Percentiles rank a stretch among this genome's conserved stretches.
Conservation (phyloP, 208 protist species). For the Leishmania arabica region DNA sequence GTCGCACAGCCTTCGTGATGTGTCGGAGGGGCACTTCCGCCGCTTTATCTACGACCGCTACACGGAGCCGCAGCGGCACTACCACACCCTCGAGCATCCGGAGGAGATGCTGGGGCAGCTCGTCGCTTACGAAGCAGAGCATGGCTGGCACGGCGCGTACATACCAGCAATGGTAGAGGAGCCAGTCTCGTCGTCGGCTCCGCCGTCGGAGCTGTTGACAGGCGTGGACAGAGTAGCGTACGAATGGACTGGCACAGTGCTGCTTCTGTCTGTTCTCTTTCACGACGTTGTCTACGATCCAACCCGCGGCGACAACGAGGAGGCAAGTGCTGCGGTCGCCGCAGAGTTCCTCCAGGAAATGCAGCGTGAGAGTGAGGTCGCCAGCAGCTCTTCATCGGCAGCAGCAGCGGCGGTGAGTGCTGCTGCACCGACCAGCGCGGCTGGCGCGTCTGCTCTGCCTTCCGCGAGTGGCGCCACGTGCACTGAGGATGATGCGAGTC, state of each 20-base stretch:
- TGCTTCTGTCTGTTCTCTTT: slow-evolving; percentile 76
- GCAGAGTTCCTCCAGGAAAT: slow-evolving; percentile 35
- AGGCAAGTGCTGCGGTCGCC: slow-evolving; percentile 51
- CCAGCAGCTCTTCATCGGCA: not conserved
- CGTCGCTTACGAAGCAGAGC: slow-evolving; percentile 16
- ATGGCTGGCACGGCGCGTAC: slow-evolving; percentile 26
- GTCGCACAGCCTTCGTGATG: not conserved
- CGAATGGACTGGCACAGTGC: slow-evolving; percentile 31
- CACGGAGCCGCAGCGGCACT: slow-evolving; percentile 62
- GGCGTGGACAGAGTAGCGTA: not conserved
- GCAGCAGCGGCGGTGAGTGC: not conserved
- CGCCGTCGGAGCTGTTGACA: not conserved
- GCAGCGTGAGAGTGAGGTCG: slow-evolving; percentile 12
- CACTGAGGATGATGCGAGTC: not conserved
- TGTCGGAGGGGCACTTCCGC: slow-evolving; percentile 3
- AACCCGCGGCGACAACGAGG: slow-evolving; percentile 63
- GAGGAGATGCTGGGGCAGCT: slow-evolving; percentile 56
- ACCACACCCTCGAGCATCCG: slow-evolving; percentile 74
- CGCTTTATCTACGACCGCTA: slow-evolving; percentile 43
- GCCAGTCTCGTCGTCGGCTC: not conserved
- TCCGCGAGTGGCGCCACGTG: not conserved
- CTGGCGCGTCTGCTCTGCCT: not conserved
- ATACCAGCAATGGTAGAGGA: slow-evolving; percentile 6
- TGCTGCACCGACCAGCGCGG: not conserved
- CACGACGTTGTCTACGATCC: slow-evolving; percentile 85